Conservation (phyloP, 2,329 filamentous ascomycete species). For the Tolypocladium nubicola region DNA sequence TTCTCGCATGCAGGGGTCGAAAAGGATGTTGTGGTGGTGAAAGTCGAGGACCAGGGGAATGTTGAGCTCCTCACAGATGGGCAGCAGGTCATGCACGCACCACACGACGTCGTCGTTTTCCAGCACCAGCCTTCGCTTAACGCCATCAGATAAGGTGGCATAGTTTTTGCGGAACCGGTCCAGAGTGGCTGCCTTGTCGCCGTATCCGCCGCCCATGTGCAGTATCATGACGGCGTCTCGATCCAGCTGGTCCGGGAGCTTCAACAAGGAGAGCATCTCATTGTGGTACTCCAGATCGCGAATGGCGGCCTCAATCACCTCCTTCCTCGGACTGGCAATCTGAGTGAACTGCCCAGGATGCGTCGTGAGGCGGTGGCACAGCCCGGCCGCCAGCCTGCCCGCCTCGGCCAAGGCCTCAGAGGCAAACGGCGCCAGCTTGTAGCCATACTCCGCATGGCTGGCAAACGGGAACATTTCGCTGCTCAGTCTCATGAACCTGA, state of each 20-base stretch:
- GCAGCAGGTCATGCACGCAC: constrained; percentile 84
- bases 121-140: constrained; percentile 75
- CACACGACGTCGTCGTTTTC: constrained; percentile 93
- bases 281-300: constrained; percentile 83
- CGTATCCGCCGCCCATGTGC: constrained; percentile 86
- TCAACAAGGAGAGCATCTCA: constrained; percentile 69
- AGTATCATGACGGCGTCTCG: constrained; percentile 89
- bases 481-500: constrained; percentile 84
- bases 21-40: constrained; percentile 93
- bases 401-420: constrained; percentile 65
- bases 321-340: constrained; percentile 67
- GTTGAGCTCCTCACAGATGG: constrained; percentile 85
- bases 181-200: constrained; percentile 72
- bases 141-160: constrained; percentile 46
- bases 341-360: constrained; percentile 94
- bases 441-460: constrained; percentile 78
- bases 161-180: constrained; percentile 73
- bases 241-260: constrained; percentile 66
- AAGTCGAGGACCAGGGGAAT: constrained; percentile 89
- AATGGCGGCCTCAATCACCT: constrained; percentile 66
- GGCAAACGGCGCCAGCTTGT: constrained; percentile 75
- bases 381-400: constrained; percentile 63
- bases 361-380: constrained; percentile 78
- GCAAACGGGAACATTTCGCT: constrained; percentile 98
- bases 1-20: constrained; percentile 65